Evolutionary conservation across 73 alveolate species (phyloP), one percentile per base, ranked within the genome.

Genomic region (Tetrahymena malaccensis): DNA sequence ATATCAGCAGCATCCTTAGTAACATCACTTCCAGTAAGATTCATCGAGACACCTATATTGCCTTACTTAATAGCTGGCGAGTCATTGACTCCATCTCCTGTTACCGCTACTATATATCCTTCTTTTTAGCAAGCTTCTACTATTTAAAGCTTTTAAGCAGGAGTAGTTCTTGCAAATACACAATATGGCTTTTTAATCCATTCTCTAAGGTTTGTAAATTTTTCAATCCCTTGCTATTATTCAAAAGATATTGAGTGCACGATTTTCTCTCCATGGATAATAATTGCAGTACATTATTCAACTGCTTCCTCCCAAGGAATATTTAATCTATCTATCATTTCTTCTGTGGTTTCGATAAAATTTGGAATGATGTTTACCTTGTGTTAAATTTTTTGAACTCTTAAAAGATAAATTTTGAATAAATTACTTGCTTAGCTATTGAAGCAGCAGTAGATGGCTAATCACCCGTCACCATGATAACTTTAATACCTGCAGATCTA

Each of bases 1-100:
- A 99, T 98, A 96, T 99, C 99, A 16, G 99, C 99, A 25, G 99
- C 99, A 95, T 98, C 99, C 97, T 98, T 98, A 19, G 99, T 99
- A 35, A 99, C 99, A 96, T 99, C 99, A 56, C 99, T 97, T 37
- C 99, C 99, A 50, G 97, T 97, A 56, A 96, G 97, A 94, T 98
- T 98, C 99, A 98, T 98, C 25, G 99, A 98, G 43, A 98, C 96
- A 16, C 99, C 99, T 43, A 98, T 98, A 97, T 98, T 98, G 10
- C 98, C 98, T 96, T 94, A 94, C 34, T 96, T 96, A 85, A 97
- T 83, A 9, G 98, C 98, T 33, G 98, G 98, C 0, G 99, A 98
- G 93, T 98, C 99, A 96, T 98, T 98, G 25, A 98, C 99, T 31
- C 99, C 99, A 95, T 98, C 99, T 22, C 99, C 99, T 33, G 99